These are phyloP conservation scores for Mangifera indica DNA, from an alignment of 345 rosid genomes.

Conservation along the genomic window DNA sequence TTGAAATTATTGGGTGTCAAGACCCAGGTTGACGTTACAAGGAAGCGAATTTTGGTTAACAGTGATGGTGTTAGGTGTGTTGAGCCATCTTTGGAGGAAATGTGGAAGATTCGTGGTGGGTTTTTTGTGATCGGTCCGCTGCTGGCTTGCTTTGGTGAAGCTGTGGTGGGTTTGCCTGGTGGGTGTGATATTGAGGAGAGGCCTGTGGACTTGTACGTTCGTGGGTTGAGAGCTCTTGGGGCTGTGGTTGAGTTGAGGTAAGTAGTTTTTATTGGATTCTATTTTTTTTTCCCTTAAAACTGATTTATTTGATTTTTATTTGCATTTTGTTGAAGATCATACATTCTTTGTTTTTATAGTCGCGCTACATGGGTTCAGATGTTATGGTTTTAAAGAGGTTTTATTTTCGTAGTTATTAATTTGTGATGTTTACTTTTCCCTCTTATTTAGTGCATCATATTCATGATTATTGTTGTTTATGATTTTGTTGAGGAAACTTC, in stretches of 20 bases:
- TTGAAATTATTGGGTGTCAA: constrained; percentile 30
- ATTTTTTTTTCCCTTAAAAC: neutral
- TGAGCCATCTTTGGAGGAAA: constrained; percentile 24
- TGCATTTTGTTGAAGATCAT: too few species aligned
- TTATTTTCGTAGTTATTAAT: too few species aligned
- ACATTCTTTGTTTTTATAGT: too few species aligned
- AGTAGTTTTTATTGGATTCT: neutral
- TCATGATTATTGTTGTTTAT: too few species aligned
- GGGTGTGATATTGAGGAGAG: constrained; percentile 40
- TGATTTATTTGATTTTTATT: neutral
- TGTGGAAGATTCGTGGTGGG: constrained; percentile 34
- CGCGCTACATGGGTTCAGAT: too few species aligned
- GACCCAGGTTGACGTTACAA: constrained; percentile 13
- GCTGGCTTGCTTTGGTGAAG: constrained; percentile 35
- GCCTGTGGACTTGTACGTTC: constrained; percentile 34
- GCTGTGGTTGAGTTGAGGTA: constrained; percentile 27
- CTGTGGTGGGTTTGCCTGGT: constrained; percentile 34
- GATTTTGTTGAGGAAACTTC: too few species aligned
- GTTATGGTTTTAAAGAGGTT: too few species aligned
- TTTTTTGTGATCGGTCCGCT: constrained; percentile 35
- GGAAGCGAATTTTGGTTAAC: constrained; percentile 13
- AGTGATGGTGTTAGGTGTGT: constrained; percentile 14
- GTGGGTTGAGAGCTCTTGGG: constrained; percentile 37
- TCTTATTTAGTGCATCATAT: too few species aligned
- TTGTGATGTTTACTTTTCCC: too few species aligned